Evolutionary conservation across 257 asterid species (phyloP).

Genomic region (Capsicum baccatum): DNA sequence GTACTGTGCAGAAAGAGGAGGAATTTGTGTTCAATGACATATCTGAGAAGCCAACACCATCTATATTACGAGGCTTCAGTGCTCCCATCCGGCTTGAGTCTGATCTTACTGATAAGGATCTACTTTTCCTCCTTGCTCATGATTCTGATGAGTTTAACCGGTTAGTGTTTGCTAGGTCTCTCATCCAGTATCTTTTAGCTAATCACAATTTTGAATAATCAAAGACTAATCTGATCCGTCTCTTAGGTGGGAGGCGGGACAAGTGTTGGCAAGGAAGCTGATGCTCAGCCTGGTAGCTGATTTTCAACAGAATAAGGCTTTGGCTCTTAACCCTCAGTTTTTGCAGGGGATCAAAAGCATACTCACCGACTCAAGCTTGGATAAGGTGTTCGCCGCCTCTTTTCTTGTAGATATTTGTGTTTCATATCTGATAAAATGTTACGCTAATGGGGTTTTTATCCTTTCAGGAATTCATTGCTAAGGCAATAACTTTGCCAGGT

Average conservation of each 20-base stretch:
- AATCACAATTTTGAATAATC: constrained; percentile 4
- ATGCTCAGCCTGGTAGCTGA: constrained; percentile 77
- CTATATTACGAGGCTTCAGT: constrained; percentile 79
- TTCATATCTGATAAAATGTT: not conserved
- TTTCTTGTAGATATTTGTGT: not conserved
- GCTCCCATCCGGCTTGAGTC: constrained; percentile 81
- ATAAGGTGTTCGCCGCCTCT: constrained; percentile 53
- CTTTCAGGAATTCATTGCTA: constrained; percentile 77
- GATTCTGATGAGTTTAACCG: constrained; percentile 90
- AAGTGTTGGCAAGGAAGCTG: constrained; percentile 73
- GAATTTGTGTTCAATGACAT: constrained; percentile 71
- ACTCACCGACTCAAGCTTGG: constrained; percentile 64
- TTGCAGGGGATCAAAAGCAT: constrained; percentile 69
- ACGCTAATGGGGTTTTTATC: not conserved
- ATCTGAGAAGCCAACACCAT: constrained; percentile 66
- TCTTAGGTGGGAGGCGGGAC: constrained; percentile 87
- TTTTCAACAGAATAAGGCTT: constrained; percentile 67
- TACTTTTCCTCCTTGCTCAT: constrained; percentile 78
- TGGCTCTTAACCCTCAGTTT: constrained; percentile 72
- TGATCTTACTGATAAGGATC: constrained; percentile 72
- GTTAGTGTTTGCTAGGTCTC: constrained; percentile 42
- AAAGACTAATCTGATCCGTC: constrained; percentile 27
- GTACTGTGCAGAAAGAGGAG: constrained; percentile 65
- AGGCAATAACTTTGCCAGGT: constrained; percentile 83
- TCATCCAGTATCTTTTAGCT: not conserved